Conservation (phyloP, 345 rosid species). For the Nephelium lappaceum region DNA sequence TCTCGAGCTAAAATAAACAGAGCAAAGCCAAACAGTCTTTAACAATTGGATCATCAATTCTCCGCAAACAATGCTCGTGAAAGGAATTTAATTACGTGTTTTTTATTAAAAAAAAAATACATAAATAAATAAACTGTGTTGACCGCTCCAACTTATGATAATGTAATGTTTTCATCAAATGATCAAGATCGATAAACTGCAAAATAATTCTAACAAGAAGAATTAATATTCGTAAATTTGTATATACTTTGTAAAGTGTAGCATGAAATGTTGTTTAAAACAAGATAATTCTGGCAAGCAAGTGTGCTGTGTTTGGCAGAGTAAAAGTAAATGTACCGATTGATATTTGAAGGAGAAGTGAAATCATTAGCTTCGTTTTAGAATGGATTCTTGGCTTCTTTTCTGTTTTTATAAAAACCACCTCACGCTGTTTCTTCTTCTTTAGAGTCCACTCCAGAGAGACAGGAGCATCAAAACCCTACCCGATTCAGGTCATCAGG, state of each 20-base stretch:
- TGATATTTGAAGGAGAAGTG: not conserved
- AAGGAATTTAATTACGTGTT: not conserved
- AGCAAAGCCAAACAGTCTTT: not conserved
- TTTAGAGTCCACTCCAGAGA: no score
- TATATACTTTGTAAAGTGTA: no score
- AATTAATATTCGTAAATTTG: not conserved
- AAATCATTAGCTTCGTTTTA: not conserved
- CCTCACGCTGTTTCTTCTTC: not conserved
- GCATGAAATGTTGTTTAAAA: not conserved
- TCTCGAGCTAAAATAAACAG: not conserved
- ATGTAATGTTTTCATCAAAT: no score
- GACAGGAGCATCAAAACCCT: constrained; percentile 7
- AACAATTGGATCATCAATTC: not conserved
- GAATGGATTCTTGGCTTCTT: not conserved
- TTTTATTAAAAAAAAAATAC: not conserved
- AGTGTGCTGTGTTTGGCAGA: not conserved
- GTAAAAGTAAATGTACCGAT: not conserved
- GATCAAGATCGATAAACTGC: not conserved
- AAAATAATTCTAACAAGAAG: not conserved
- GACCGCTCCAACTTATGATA: no score
- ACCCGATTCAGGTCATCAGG: not conserved
- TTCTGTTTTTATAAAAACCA: not conserved
- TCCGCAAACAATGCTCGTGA: not conserved
- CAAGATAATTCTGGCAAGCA: not conserved
- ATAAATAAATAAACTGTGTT: no score